Percentiles rank a stretch among this genome's conserved stretches.
These are phyloP conservation scores for Massariosphaeria phaeospora DNA, from an alignment of 495 filamentous ascomycete species.

Conservation along the genomic window DNA sequence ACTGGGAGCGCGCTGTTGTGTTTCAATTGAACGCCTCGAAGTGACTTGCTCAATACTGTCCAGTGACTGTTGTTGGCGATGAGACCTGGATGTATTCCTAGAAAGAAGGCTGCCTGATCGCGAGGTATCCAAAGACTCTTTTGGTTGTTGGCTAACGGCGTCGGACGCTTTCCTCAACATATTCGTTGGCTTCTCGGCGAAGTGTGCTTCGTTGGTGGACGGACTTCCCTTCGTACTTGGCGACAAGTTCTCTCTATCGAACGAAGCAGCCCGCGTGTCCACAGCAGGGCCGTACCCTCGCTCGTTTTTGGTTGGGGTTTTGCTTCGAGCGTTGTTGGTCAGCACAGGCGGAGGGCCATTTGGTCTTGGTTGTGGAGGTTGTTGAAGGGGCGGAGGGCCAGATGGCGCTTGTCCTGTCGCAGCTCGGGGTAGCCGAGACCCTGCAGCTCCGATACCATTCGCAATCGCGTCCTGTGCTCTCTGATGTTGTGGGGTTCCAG, in stretches of 20 bases:
- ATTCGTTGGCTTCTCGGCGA: slow-evolving; percentile 6
- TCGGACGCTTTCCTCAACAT: slow-evolving; percentile 25
- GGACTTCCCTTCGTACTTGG: slow-evolving; percentile 50
- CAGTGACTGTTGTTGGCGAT: slow-evolving; percentile 32
- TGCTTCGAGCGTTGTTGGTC: slow-evolving; percentile 43
- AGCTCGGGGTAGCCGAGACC: slow-evolving; percentile 64
- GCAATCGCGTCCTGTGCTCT: slow-evolving; percentile 37
- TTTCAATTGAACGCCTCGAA: slow-evolving; percentile 29
- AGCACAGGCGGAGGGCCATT: slow-evolving; percentile 35
- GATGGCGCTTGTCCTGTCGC: slow-evolving; percentile 63
- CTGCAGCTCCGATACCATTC: slow-evolving; percentile 22
- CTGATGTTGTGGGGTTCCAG: slow-evolving; percentile 25
- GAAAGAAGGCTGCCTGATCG: slow-evolving; percentile 28
- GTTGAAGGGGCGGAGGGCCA: slow-evolving; percentile 81
- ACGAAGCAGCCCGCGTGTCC: slow-evolving; percentile 48
- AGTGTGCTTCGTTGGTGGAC: slow-evolving; percentile 4
- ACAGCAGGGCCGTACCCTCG: slow-evolving; percentile 48
- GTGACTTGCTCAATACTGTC: slow-evolving; percentile 32
- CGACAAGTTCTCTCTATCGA: slow-evolving; percentile 45
- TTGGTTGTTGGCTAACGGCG: slow-evolving; percentile 1
- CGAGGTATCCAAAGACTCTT: slow-evolving; percentile 28
- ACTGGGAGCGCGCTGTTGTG: slow-evolving; percentile 24
- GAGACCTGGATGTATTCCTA: slow-evolving; percentile 28
- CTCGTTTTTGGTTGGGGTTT: slow-evolving; percentile 49
- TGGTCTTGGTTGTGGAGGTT: slow-evolving; percentile 69